These are phyloP conservation scores for Mycena kentingensis DNA, from an alignment of 768 basidiomycete species.

Conservation along the genomic window DNA sequence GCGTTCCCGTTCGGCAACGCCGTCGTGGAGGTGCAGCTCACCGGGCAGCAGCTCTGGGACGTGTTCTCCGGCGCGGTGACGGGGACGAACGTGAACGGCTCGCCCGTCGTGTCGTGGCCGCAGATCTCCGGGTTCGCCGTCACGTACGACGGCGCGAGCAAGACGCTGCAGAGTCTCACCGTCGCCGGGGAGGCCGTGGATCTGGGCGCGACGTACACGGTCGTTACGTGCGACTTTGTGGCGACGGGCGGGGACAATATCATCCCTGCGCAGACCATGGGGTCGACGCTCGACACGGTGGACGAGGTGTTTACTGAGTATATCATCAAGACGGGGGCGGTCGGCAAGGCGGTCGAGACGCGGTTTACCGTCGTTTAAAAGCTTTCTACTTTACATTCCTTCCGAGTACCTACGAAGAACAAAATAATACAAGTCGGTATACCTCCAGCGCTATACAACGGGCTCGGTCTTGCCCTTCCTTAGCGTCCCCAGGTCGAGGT, in stretches of 20 bases:
- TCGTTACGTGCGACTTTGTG: constrained; percentile 37
- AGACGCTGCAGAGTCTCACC: constrained; percentile 32
- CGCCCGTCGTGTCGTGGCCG: constrained; percentile 41
- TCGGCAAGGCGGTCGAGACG: constrained; percentile 22
- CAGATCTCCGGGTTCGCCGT: constrained; percentile 44
- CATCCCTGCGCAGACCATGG: constrained; percentile 31
- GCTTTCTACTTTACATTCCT: no score
- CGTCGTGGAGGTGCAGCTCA: constrained; percentile 42
- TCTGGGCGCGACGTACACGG: constrained; percentile 29
- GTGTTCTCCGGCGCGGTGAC: constrained; percentile 44
- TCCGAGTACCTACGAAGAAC: no score
- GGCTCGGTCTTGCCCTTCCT: no score
- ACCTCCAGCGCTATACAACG: no score
- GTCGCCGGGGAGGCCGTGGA: constrained; percentile 31
- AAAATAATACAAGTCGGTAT: no score
- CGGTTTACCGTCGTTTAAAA: no score
- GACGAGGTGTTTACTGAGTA: constrained; percentile 37
- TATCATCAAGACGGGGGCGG: constrained; percentile 23
- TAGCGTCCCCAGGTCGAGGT: no score
- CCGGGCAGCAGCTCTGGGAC: constrained; percentile 43
- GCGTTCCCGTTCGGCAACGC: constrained; percentile 48
- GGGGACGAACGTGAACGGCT: constrained; percentile 31
- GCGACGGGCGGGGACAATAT: constrained; percentile 40
- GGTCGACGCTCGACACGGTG: constrained; percentile 34
- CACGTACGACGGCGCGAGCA: constrained; percentile 34